Base-by-base conservation (phyloP, 768 basidiomycete species). In the Tubosaeta sp. region DNA sequence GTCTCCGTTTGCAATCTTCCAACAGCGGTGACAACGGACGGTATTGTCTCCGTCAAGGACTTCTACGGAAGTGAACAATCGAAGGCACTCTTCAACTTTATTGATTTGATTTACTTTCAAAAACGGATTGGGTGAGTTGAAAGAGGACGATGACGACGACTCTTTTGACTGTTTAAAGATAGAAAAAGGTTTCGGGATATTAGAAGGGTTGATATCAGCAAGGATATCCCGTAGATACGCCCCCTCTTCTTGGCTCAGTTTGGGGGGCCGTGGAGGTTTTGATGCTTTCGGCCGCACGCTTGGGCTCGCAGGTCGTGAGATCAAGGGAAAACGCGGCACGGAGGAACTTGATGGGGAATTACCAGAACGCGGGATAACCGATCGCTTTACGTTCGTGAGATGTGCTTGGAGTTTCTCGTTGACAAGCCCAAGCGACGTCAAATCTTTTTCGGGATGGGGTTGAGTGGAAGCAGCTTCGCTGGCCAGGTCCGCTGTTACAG, bases 41-140 rank as follows among this genome's bases (percentile, higher is more conserved):
- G 85, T 87, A 60, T 98, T 97, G 60, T 97, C 95, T 0, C 91
- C 92, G 59, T 97, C 90, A 32, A 98, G 72, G 7, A 91, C 81
- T 61, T 98, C 95, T n/a, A 97, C 94, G 5, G 86, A 78, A 0
- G 94, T 97, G 71, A 98, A 98, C 73, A 88, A 77, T 56, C 84
- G 76, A 53, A 95, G 69, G 57, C 89, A 91, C 51, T 94, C 91
- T 61, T 90, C 88, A 4, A 64, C 65, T 37, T 53, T 37, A 22
- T 59, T 64, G 26, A 64, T 65, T 8, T 52, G 57, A 32, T 67
- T 65, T 16, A 67, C 56, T 53, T 61, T 69, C 11, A 67, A 27
- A 50, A 69, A 69, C 17, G 59, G 33, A 43, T 43, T 69, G 22
- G 65, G 71, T 26, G 61, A 44, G 7, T 47, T 61, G 27, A 50